Base-by-base conservation (phyloP, 2,329 filamentous ascomycete species). In the Pseudogymnoascus sp. region DNA sequence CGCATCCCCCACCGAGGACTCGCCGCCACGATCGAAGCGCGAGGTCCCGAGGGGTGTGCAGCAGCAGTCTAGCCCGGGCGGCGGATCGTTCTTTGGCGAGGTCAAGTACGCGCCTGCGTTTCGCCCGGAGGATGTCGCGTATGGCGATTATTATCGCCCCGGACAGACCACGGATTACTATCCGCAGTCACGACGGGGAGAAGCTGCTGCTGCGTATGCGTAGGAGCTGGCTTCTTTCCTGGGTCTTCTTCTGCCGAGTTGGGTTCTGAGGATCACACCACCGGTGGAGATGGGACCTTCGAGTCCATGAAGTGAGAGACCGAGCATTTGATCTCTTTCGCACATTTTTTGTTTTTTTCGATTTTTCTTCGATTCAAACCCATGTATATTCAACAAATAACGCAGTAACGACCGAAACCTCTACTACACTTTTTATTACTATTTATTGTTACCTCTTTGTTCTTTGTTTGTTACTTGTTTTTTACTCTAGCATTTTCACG, bases 311-410 rank as follows among this genome's bases (percentile, higher is more conserved):
- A 51, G 45, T 51, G 45, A 51, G 45, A 51, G 25, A 31, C 2
- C 11, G n/a, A 31, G 25, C 25, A 57, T 57, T 31, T 13, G 21
- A 57, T 57, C 48, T 57, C 48, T 57, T 34, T 34, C 25, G 4
- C n/a, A 19, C n/a, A 8, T 3, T 25, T 51, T 28, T 31, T 34
- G n/a, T 16, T 57, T 57, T 57, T 57, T 45, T 34, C 25, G n/a
- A n/a, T n/a, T 31, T 54, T 34, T 57, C 48, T 57, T 57, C 48
- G 48, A 57, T 57, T 57, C 48, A 57, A 57, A 57, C 48, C 48
- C 48, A 57, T 57, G 48, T 57, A 57, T 57, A 57, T 57, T 25
- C 48, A 57, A 57, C 48, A 57, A 57, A 19, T 57, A 57, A 57
- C 25, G 48, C 48, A 57, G 48, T 57, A 57, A 57, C 48, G 48